Conservation (phyloP, 805 yeast species). For the Cyberlindnera subsufficiens region DNA sequence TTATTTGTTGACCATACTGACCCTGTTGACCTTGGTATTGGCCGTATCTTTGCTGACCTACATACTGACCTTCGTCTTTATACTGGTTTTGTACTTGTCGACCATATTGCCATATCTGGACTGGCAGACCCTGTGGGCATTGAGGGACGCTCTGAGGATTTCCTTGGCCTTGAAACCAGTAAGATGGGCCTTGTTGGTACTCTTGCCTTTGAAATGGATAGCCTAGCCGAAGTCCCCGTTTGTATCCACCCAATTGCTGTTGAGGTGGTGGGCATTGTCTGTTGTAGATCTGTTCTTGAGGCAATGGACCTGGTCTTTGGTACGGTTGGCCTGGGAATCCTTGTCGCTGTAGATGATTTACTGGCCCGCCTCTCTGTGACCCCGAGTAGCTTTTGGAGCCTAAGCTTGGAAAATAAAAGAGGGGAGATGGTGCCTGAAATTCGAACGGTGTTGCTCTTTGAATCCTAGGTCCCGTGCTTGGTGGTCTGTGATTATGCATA, state of each 20-base stretch:
- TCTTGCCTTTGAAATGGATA: conserved; percentile 1
- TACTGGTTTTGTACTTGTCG: no score
- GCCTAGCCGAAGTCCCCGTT: conserved; percentile 2
- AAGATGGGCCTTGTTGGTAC: conserved; percentile 1
- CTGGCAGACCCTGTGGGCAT: conserved; percentile 1
- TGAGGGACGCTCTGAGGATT: conserved; percentile 2
- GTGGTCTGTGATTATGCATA: no score
- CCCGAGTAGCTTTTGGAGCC: not conserved
- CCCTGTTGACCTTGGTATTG: no score
- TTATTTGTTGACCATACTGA: no score
- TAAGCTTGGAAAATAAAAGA: not conserved
- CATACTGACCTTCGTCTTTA: no score
- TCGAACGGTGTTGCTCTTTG: not conserved
- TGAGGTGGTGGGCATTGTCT: conserved; percentile 1
- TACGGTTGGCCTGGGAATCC: not conserved
- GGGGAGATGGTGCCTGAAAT: not conserved
- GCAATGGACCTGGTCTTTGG: not conserved
- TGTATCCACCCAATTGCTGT: conserved; percentile 1
- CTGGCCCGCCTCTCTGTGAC: no score
- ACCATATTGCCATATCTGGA: not conserved
- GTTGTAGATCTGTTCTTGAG: not conserved
- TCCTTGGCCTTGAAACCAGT: not conserved
- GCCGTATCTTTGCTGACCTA: no score
- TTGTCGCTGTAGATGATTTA: not conserved
- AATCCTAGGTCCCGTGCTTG: no score